Base-by-base conservation (phyloP, 176 grass and related monocot species). In the Triticum urartu region DNA sequence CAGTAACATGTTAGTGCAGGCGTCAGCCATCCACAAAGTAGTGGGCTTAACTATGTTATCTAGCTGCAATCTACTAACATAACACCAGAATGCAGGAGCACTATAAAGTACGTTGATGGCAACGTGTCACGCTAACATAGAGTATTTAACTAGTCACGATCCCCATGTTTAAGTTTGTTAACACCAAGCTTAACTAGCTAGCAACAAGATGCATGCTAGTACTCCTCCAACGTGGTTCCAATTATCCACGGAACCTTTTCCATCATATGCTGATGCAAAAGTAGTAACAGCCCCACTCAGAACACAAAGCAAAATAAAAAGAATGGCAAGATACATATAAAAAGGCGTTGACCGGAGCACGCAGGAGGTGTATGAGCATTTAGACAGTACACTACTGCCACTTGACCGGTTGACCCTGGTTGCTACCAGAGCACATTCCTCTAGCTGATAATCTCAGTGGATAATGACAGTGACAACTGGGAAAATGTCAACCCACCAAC, bases 221-320 rank as follows among this genome's bases (percentile, higher is more conserved):
- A 59, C 56, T 59, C 54, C 54, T 59, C 56, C 56, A 45, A 18
- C 42, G 72, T 75, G 72, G 43, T 50, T 28, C 72, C 42, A 75
- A 74, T 47, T 74, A 74, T 74, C 40, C 40, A 15, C 9, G 7
- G n/a, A 5, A 45, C 40, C 72, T 75, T 50, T 50, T 18, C 72
- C 3, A 52, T 20, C 72, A 75, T 43, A 50, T 75, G 72, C 7
- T 50, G 43, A 30, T 18, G 13, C 13, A 75, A 70, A 70, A 30
- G 72, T 25, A 45, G 67, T 10, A 70, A 70, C 67, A 73, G n/a
- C 11, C 47, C 73, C 73, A 77, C 73, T 77, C 24, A 74, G 25
- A 77, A 21, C 73, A 18, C 39, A 74, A 32, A 52, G 6, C 18
- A 42, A 40, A 8, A 9, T 40, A 40, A 40, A 40, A 40, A 40